Conservation (phyloP, 2,329 filamentous ascomycete genomes). For the Colletotrichum sansevieriae region DNA sequence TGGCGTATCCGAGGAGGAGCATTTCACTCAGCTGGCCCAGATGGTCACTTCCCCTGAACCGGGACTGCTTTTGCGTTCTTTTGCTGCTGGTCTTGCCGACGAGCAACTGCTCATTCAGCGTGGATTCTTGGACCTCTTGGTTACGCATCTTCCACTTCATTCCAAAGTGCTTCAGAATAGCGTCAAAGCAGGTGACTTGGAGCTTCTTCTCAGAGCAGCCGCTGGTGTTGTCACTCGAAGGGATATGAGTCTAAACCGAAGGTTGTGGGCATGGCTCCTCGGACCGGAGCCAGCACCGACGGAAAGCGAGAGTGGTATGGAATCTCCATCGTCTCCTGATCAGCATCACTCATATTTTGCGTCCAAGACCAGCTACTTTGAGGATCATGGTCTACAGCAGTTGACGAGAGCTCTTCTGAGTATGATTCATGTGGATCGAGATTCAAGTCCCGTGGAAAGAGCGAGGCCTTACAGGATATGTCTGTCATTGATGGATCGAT, state of each 20-base stretch:
- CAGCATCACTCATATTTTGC: conserved; percentile 61
- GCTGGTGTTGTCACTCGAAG: conserved; percentile 88
- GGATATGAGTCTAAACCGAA: conserved; percentile 96
- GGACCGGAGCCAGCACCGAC: conserved; percentile 75
- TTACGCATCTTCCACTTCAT: conserved; percentile 88
- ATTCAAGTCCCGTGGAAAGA: conserved; percentile 71
- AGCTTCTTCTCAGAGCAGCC: conserved; percentile 85
- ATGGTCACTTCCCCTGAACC: conserved; percentile 91
- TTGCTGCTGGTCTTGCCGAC: conserved; percentile 89
- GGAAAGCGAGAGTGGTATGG: conserved; percentile 62
- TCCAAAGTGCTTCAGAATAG: conserved; percentile 83
- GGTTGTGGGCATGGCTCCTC: conserved; percentile 96
- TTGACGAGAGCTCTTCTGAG: conserved; percentile 80
- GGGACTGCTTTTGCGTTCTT: conserved; percentile 89
- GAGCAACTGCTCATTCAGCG: conserved; percentile 92
- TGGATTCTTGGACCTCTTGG: conserved; percentile 92
- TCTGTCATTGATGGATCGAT: conserved; percentile 96
- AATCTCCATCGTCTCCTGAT: conserved; percentile 60
- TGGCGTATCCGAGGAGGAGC: conserved; percentile 51
- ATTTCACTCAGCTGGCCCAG: conserved; percentile 68
- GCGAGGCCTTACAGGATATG: conserved; percentile 92
- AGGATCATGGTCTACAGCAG: conserved; percentile 79
- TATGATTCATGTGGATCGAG: conserved; percentile 74
- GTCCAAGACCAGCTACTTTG: conserved; percentile 84
- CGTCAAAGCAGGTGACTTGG: conserved; percentile 81